A percentile compares a stretch with the other conserved stretches of the same genome.
phyloP scores from a whole-genome alignment of 75 land plant genomes.

The Pinus albicaulis region DNA sequence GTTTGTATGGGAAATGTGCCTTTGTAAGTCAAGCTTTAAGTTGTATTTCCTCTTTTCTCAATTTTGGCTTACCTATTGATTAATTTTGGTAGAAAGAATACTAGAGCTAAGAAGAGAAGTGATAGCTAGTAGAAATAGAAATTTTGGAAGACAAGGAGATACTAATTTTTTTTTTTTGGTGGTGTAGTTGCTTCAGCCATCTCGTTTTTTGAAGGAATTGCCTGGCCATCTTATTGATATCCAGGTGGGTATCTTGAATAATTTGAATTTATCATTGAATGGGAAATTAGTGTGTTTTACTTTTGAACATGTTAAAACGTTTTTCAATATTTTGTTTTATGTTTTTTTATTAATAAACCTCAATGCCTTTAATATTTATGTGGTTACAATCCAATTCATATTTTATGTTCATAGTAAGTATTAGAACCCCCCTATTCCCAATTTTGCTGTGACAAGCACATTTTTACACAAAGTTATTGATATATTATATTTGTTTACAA shows the following conservation, averaged over 20 bases:
- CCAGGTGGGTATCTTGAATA: slow-evolving; percentile 43
- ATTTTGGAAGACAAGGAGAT: neutral
- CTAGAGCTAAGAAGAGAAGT: neutral
- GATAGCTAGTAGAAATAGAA: neutral
- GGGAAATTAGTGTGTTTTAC: too few species aligned
- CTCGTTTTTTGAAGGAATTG: slow-evolving; percentile 83
- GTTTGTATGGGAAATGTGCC: slow-evolving; percentile 22
- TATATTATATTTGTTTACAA: too few species aligned
- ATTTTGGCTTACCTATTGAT: neutral
- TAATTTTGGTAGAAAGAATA: neutral
- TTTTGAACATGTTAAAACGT: too few species aligned
- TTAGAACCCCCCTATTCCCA: too few species aligned
- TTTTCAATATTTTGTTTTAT: too few species aligned
- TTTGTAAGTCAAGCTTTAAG: neutral
- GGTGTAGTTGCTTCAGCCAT: slow-evolving; percentile 83
- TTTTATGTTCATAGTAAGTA: too few species aligned
- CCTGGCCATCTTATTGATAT: slow-evolving; percentile 67
- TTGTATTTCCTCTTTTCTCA: neutral
- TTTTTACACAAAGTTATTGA: too few species aligned
- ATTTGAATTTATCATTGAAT: neutral
- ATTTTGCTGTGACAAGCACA: too few species aligned
- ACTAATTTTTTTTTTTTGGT: neutral
- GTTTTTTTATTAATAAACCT: too few species aligned
- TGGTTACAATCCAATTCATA: too few species aligned
- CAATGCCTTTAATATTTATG: too few species aligned